Percentiles rank a stretch among this genome's conserved stretches.
These are phyloP conservation scores for Saussurea involucrata DNA, from an alignment of 129 eudicot genomes.

Conservation along the genomic window DNA sequence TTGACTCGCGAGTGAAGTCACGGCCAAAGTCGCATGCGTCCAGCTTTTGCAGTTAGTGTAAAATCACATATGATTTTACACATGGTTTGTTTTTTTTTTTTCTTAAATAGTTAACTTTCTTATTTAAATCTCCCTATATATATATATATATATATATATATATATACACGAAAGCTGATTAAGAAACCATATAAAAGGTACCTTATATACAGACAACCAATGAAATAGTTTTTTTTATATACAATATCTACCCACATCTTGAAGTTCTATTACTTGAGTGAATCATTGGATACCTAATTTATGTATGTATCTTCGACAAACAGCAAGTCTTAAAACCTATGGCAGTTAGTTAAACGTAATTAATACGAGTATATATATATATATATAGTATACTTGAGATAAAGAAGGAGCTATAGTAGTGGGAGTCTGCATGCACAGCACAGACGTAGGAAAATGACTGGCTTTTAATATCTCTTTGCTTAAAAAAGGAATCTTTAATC, in stretches of 20 bases:
- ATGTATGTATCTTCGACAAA: too few species aligned
- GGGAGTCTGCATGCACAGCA: background rate
- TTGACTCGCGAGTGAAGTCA: too few species aligned
- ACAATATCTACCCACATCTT: background rate
- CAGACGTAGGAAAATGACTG: background rate
- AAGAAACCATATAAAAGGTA: too few species aligned
- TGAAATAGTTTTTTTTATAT: background rate
- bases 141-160: too few species aligned
- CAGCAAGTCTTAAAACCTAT: too few species aligned
- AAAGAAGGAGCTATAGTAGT: background rate
- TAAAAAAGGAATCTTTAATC: background rate
- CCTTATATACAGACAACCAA: background rate
- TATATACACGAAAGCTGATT: too few species aligned
- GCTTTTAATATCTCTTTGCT: background rate
- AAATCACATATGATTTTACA: too few species aligned
- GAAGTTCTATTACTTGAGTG: background rate
- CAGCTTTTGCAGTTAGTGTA: too few species aligned
- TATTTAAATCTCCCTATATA: too few species aligned
- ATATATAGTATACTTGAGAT: background rate
- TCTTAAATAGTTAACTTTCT: too few species aligned
- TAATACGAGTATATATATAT: background rate
- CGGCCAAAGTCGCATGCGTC: too few species aligned
- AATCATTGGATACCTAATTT: background rate
- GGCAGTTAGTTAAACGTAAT: background rate
- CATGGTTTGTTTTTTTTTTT: too few species aligned